phyloP scores from a whole-genome alignment of 805 yeast genomes.

The Yarrowia hollandica region DNA sequence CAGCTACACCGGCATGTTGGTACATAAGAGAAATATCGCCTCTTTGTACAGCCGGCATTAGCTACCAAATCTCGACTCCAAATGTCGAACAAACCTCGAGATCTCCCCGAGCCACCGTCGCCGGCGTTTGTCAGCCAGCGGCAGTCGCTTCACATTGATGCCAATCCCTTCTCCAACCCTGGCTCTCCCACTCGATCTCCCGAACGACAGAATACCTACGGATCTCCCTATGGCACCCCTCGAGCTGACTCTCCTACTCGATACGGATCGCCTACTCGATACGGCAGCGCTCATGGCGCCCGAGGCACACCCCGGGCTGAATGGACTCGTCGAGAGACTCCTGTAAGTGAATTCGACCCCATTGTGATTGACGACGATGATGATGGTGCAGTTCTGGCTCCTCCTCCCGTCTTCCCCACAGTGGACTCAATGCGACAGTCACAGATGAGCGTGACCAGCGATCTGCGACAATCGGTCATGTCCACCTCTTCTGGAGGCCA shows the following conservation, averaged over 20 bases:
- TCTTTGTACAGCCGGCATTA: slow-evolving; percentile 1
- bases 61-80: not conserved
- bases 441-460: slow-evolving; percentile 17
- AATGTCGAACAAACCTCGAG: slow-evolving; percentile 27
- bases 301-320: slow-evolving; percentile 59
- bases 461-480: slow-evolving; percentile 12
- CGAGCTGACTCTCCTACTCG: slow-evolving; percentile 29
- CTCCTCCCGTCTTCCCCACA: slow-evolving; percentile 30
- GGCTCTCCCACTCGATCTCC: slow-evolving; percentile 29
- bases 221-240: slow-evolving; percentile 29
- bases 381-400: slow-evolving; percentile 2
- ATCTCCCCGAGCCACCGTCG: slow-evolving; percentile 29
- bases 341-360: slow-evolving; percentile 41
- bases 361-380: slow-evolving; percentile 34
- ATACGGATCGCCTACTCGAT: slow-evolving; percentile 35
- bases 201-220: slow-evolving; percentile 5
- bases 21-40: slow-evolving; percentile 24
- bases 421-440: slow-evolving; percentile 17
- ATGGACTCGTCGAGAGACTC: slow-evolving; percentile 70
- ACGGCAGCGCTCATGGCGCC: slow-evolving; percentile 30
- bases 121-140: slow-evolving; percentile 28
- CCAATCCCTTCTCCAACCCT: slow-evolving; percentile 30
- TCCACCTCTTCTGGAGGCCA: slow-evolving; percentile 20
- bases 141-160: slow-evolving; percentile 26
- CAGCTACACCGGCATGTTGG: not conserved